Base-by-base conservation (phyloP, 164 flowering plant genomes). In the Umbilicus rupestris region DNA sequence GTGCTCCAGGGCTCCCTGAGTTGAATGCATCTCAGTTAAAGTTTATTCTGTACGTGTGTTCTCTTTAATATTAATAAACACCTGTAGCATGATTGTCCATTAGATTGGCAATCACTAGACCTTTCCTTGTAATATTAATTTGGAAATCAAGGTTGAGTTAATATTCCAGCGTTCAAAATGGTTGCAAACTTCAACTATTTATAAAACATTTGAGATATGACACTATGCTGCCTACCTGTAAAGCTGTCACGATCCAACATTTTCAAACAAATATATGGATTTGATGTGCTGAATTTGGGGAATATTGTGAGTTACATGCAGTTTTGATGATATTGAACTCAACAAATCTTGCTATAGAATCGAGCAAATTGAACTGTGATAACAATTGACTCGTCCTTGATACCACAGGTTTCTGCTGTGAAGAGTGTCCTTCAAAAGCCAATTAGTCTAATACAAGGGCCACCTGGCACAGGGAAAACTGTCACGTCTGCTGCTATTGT, bases 391-490 rank as follows among this genome's bases (percentile, higher is more conserved):
- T 44, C 16, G 33, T 28, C 5, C 35, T 39, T 49, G 44, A 22
- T 52, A 69, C 66, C 49, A 12, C 73, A 95, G 99, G 99, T 95
- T 59, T 89, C 84, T 87, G 99, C 99, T 62, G 99, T 95, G n/a
- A 95, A 95, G 76, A 95, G 98, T 80, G 99, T 95, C 62, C 97
- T 95, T 63, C 98, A 90, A 76, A 95, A 83, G 82, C 99, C 99
- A 39, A 81, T 95, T 70, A 95, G 97, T 77, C 79, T 95, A 78
- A 95, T 95, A 62, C 99, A 95, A 77, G 99, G 99, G 35, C 99
- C 99, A n/a, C 99, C 99, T 67, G 98, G 99, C 66, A 95, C 98
- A 14, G 99, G 99, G 2, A 95, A 95, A 78, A 95, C 99, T 58
- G 99, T 95, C 30, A 95, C 99, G 52, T 95, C 99, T 66, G 99